Base-by-base conservation (phyloP, 345 rosid species). In the Draba incana region DNA sequence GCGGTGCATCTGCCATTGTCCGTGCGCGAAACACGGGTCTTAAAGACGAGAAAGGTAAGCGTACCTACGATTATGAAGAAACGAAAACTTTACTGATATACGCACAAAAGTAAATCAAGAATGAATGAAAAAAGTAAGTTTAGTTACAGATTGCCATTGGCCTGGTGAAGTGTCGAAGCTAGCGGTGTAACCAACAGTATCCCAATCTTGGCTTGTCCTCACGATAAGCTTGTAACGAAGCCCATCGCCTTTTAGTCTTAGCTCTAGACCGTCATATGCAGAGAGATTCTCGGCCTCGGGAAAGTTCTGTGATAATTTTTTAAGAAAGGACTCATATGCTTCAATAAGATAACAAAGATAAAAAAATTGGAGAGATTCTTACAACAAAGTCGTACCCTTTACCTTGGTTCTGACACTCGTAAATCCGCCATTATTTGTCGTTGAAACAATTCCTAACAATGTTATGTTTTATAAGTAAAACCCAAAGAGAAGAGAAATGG, bases 391-490 rank as follows among this genome's bases (percentile, higher is more conserved):
- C 50, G 41, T 55, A 48, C 64, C 56, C 16, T 61, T 71, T 78
- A 88, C 97, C 97, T 73, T 88, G 70, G 97, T 82, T 78, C 99
- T 82, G 53, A 82, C 79, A 80, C 97, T 90, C 1, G 95, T 78
- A 74, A 94, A 94, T 23, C 99, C 99, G 30, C 99, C 99, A 74
- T 88, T 90, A 68, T 94, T 94, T 39, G 86, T 86, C 8, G 97
- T 93, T 60, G 99, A 94, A 50, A 94, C 96, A 72, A 63, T 70
- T 53, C 99, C 96, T 93, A 81, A 70, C 57, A 58, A 62, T 55
- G 49, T 38, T 61, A 28, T 27, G 6, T 68, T 39, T 20, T 38
- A 56, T 12, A 20, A 44, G 27, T 59, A 51, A 12, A 23, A 5
- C 9, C 10, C 16, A 49, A 51, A 44, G 37, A 60, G 56, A 13